These are phyloP conservation scores for Tinospora cordifolia DNA, from an alignment of 164 flowering plant species.

Conservation along the genomic window DNA sequence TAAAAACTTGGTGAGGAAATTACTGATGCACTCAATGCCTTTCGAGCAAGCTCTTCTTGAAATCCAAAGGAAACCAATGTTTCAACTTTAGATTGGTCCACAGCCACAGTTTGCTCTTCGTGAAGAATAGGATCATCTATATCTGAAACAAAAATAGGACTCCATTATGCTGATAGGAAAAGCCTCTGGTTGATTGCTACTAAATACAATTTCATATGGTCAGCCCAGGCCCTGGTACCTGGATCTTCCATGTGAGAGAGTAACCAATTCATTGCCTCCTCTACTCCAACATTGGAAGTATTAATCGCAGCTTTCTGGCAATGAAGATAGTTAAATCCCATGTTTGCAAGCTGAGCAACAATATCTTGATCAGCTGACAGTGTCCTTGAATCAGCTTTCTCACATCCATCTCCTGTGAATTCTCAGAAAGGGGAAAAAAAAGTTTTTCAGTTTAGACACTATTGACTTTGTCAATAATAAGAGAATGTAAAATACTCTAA, in stretches of 20 bases:
- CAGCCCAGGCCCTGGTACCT: slow-evolving; percentile 34
- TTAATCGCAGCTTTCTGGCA: slow-evolving; percentile 91
- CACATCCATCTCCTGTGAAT: slow-evolving; percentile 36
- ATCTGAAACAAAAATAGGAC: slow-evolving; percentile 36
- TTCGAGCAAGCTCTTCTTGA: slow-evolving; percentile 64
- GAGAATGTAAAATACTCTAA: too few relatives aligned
- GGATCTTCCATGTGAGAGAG: slow-evolving; percentile 97
- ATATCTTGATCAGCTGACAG: slow-evolving; percentile 59
- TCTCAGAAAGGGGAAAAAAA: not conserved
- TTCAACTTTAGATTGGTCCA: slow-evolving; percentile 72
- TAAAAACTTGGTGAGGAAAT: slow-evolving; percentile 4
- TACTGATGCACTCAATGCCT: slow-evolving; percentile 81
- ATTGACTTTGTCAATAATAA: too few relatives aligned
- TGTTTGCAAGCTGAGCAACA: slow-evolving; percentile 76
- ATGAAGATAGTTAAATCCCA: slow-evolving; percentile 80
- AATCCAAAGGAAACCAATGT: slow-evolving; percentile 88
- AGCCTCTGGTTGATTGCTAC: not conserved
- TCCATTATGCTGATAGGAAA: not conserved
- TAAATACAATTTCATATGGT: not conserved
- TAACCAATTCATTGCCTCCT: slow-evolving; percentile 98
- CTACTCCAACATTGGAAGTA: slow-evolving; percentile 79
- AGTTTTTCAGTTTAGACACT: not conserved
- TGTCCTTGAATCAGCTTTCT: slow-evolving; percentile 27
- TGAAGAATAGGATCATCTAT: slow-evolving; percentile 68
- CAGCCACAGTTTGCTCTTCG: slow-evolving; percentile 25